Conservation (phyloP, 257 asterid species). For the Lycium ferocissimum region DNA sequence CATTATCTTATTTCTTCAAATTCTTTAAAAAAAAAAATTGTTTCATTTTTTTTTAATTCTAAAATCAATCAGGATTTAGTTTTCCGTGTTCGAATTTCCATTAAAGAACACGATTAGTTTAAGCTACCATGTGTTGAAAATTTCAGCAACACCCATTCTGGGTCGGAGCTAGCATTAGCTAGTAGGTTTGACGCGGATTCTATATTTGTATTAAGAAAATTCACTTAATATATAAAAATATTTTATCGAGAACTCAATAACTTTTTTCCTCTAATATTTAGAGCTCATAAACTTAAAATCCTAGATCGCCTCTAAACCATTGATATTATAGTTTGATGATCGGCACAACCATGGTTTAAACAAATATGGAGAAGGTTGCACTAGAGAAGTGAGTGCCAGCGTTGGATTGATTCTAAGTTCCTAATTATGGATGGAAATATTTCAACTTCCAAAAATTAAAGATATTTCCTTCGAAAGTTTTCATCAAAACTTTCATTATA, state of each 20-base stretch:
- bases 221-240: too few relatives aligned
- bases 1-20: too few relatives aligned
- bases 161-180: too few relatives aligned
- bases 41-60: too few relatives aligned
- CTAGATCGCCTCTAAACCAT: neutral
- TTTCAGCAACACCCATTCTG: neutral
- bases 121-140: slow-evolving; percentile 8
- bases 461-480: neutral
- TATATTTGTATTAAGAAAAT: too few relatives aligned
- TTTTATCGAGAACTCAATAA: too few relatives aligned
- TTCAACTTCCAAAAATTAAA: neutral
- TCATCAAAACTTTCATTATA: neutral
- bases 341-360: neutral
- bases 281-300: too few relatives aligned
- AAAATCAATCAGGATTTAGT: neutral
- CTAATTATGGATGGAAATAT: slow-evolving; percentile 1
- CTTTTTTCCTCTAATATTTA: too few relatives aligned
- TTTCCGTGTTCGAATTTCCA: neutral
- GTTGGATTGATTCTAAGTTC: neutral
- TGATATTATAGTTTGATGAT: neutral
- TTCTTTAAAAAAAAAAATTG: too few relatives aligned
- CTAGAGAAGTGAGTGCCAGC: slow-evolving; percentile 1
- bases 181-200: too few relatives aligned
- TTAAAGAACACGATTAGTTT: slow-evolving; percentile 12
- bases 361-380: neutral